Evolutionary conservation across 352 stramenopile species (phyloP), one percentile per base, ranked within the genome.

Genomic region (Globisporangium megalacanthum): DNA sequence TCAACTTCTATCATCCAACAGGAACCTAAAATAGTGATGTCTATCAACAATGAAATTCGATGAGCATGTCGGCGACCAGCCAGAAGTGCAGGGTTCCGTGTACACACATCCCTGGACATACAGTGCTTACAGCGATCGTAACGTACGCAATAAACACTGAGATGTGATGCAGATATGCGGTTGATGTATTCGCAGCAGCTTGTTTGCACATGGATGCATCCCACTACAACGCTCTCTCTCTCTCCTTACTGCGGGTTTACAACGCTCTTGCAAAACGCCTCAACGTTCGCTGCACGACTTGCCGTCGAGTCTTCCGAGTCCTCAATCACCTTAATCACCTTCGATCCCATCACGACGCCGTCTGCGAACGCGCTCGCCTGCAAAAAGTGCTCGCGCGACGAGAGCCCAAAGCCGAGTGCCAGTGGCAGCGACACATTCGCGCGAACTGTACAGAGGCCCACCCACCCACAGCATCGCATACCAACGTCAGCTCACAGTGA

Each of bases 331-430:
- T 94, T 90, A 67, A 91, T 86, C 61, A 94, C 79, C 65, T 86
- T 90, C 36, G 85, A 95, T 54, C 88, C 86, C 67, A 96, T 95
- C 60, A 96, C 86, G 42, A 92, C 82, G 41, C 86, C 88, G 49
- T 98, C 95, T 11, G 95, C 94, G 25, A 99, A 77, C 39, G 83
- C 78, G 51, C 93, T 87, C 1, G 98, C 96, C 73, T 97, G 85
- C 19, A 87, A 46, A 47, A 94, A 92, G 65, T 98, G 92, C 54
- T 98, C 71, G 31, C 91, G 89, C 44, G 78, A 98, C 36, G 92
- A 98, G 46, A 99, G 93, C 25, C 97, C 97, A 71, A 99, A 99
- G 52, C 97, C 97, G 13, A 99, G 88, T 29, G 94, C 96, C 10
- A 99, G 74, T 19, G 97, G 96, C 58, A 86, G 68, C 66, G 84